Percentiles rank a stretch among this genome's conserved stretches.
phyloP scores from a whole-genome alignment of 2,329 filamentous ascomycete genomes.

The Chaetomium olivaceum region DNA sequence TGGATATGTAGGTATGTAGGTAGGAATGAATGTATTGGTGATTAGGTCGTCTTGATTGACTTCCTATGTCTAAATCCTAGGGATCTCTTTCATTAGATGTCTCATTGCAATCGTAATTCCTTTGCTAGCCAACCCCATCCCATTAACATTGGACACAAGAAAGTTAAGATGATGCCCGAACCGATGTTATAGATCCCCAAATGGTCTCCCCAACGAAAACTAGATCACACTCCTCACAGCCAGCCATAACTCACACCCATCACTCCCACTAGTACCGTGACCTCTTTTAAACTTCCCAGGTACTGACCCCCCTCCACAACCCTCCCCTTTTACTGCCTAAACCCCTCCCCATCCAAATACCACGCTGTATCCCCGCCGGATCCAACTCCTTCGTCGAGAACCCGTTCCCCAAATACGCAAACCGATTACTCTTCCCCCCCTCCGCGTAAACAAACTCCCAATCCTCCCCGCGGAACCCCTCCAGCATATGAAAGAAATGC shows the following conservation, averaged over 20 bases:
- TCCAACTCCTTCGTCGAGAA: conserved; percentile 51
- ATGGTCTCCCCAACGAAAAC: not conserved
- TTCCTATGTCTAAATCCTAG: not conserved
- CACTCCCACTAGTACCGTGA: not conserved
- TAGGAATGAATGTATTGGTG: no score
- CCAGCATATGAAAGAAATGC: conserved; percentile 57
- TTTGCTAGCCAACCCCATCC: not conserved
- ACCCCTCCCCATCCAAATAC: conserved; percentile 42
- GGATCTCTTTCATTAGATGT: not conserved
- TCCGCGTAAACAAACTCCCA: conserved; percentile 52
- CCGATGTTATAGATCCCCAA: not conserved
- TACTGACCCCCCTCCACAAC: not conserved
- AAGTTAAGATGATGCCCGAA: not conserved
- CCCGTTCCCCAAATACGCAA: conserved; percentile 55
- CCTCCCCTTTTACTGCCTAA: conserved; percentile 2
- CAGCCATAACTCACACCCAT: not conserved
- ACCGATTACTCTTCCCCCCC: conserved; percentile 44
- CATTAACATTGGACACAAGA: not conserved
- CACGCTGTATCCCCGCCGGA: conserved; percentile 43
- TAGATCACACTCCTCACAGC: not conserved
- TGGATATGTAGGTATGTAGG: no score
- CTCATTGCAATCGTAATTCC: not conserved
- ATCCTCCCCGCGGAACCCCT: conserved; percentile 52
- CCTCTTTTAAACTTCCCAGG: not conserved
- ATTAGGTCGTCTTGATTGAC: not conserved